Evolutionary conservation across 2,329 filamentous ascomycete species (phyloP), one percentile per base, ranked within the genome.

Genomic region (Aspergillus piperis): DNA sequence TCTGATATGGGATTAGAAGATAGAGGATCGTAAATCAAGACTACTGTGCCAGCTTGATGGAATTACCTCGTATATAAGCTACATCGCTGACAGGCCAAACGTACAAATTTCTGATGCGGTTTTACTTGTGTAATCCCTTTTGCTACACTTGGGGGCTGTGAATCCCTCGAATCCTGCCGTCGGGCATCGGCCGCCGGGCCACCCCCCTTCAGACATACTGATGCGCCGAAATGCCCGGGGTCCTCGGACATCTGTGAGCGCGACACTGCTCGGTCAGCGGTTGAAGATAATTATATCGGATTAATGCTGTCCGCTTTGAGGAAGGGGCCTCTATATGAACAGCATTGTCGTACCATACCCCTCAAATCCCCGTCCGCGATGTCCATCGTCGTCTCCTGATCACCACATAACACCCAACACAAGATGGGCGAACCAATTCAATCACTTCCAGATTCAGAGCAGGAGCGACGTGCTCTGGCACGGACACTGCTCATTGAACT

Each of bases 401-500:
- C 17, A 36, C 41, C 8, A 21, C 41, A 21, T 11, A 44, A 5
- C n/a, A 21, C 44, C 27, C 44, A 48, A 27, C 21, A 48, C 44
- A 48, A 48, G 11, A 48, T 48, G 44, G 44, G 44, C 5, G 44
- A 48, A 4, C 2, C 23, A 15, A 15, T 48, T 15, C 44, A 15
- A n/a, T 48, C 44, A 15, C 44, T 48, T 1, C 44, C 13, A 3
- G 21, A 48, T 13, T 25, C 44, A 23, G 44, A 48, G 23, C 44
- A 27, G 8, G 44, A 27, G 44, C 44, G 23, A 15, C 23, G 23
- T 23, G 19, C 19, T 15, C 15, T 58, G n/a, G 56, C 48, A 21
- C 49, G 51, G 13, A 30, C 50, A 25, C 23, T 58, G 25, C 15
- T 54, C 10, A 54, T 59, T 13, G 57, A 54, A 21, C 19, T 59